Evolutionary conservation across 73 alveolate species (phyloP).

Genomic region (Paramecium octaurelia): DNA sequence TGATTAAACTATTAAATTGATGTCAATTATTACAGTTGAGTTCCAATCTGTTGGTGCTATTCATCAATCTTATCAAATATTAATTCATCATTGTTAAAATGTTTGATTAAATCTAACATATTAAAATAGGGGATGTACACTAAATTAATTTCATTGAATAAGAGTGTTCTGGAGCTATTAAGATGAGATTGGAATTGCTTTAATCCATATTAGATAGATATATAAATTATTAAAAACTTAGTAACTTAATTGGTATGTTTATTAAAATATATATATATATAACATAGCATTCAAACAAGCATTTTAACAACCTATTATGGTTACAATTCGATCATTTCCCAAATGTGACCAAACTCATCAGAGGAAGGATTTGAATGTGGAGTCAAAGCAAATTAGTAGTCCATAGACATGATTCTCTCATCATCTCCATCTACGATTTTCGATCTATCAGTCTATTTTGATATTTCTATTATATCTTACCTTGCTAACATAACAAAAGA

Average conservation of each 20-base stretch:
- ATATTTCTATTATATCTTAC: background rate
- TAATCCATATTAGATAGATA: background rate
- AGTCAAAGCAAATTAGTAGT: constrained; percentile 46
- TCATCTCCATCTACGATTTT: constrained; percentile 45
- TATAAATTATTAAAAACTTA: background rate
- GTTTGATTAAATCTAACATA: background rate
- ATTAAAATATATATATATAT: background rate
- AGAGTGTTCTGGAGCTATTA: background rate
- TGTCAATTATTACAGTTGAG: background rate
- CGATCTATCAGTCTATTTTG: background rate
- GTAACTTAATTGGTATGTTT: background rate
- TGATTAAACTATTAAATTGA: background rate
- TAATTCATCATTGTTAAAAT: background rate
- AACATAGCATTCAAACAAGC: constrained; percentile 41
- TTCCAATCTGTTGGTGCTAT: background rate
- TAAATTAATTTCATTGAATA: background rate
- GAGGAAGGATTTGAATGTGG: constrained; percentile 9
- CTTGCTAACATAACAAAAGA: constrained; percentile 19
- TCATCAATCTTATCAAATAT: background rate
- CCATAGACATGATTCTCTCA: constrained; percentile 50
- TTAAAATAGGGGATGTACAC: background rate
- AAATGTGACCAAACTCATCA: constrained; percentile 22
- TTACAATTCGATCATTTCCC: constrained; percentile 50
- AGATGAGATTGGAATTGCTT: background rate
- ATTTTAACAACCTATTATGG: constrained; percentile 42